Percentiles rank a stretch among this genome's conserved stretches.
These are phyloP conservation scores for Paecilomyces niveus DNA, from an alignment of 2,329 filamentous ascomycete genomes.

Conservation along the genomic window DNA sequence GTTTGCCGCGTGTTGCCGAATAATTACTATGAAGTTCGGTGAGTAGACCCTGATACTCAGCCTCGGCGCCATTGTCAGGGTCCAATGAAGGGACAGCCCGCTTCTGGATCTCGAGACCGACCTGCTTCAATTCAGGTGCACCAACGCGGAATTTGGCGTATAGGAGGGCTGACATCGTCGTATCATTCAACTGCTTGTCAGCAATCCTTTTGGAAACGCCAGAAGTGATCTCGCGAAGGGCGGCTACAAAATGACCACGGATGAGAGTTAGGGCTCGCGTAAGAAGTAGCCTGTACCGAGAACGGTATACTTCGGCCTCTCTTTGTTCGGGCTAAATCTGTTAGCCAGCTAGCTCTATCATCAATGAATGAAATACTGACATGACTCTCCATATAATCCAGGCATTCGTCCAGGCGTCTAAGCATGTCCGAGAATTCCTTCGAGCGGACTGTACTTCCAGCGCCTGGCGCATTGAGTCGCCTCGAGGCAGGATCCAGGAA, in stretches of 20 bases:
- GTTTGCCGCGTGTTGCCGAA: slow-evolving; percentile 49
- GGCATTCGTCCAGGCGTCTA: slow-evolving; percentile 76
- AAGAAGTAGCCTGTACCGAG: slow-evolving; percentile 76
- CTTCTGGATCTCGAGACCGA: slow-evolving; percentile 63
- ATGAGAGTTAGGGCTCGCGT: slow-evolving; percentile 61
- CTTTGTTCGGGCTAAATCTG: slow-evolving; percentile 63
- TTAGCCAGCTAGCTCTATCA: neutral
- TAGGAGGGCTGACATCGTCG: slow-evolving; percentile 62
- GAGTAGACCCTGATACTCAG: slow-evolving; percentile 60
- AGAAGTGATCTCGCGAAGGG: slow-evolving; percentile 55
- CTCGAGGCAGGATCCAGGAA: slow-evolving; percentile 88
- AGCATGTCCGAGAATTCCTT: slow-evolving; percentile 85
- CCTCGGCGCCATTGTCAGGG: slow-evolving; percentile 50
- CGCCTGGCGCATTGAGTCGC: slow-evolving; percentile 84
- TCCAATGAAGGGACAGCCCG: slow-evolving; percentile 55
- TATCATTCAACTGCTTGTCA: slow-evolving; percentile 62
- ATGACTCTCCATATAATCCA: slow-evolving; percentile 86
- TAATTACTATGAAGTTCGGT: slow-evolving; percentile 60
- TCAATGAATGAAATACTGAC: slow-evolving; percentile 40
- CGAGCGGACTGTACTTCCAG: slow-evolving; percentile 74
- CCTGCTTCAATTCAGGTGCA: slow-evolving; percentile 57
- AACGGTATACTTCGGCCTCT: slow-evolving; percentile 79
- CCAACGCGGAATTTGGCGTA: slow-evolving; percentile 66
- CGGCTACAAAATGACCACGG: slow-evolving; percentile 58
- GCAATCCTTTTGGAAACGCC: slow-evolving; percentile 58